These are phyloP conservation scores for Diplodia seriata DNA, from an alignment of 2,329 filamentous ascomycete species.

Conservation along the genomic window DNA sequence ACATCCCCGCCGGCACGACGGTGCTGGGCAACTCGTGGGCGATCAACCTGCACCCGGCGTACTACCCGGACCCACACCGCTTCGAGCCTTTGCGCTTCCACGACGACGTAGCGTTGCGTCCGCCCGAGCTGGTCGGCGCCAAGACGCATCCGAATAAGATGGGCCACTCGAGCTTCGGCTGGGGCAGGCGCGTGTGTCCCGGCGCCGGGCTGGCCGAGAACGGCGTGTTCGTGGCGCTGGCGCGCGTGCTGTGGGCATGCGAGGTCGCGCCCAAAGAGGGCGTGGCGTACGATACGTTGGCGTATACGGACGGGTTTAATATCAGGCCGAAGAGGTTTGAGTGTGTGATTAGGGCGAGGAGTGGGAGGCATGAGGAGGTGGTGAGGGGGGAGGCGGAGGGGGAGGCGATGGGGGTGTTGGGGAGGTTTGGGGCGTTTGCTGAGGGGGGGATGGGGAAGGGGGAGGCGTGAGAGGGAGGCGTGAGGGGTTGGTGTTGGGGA, in stretches of 20 bases:
- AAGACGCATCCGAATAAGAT: constrained; percentile 40
- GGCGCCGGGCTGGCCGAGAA: constrained; percentile 44
- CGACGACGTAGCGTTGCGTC: not conserved
- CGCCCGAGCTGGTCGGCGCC: not conserved
- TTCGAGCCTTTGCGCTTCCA: constrained; percentile 53
- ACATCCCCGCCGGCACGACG: constrained; percentile 58
- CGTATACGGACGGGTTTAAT: constrained; percentile 52
- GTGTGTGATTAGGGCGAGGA: constrained; percentile 45
- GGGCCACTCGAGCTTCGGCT: constrained; percentile 47
- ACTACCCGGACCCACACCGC: constrained; percentile 49
- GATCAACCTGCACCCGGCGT: constrained; percentile 52
- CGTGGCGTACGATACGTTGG: constrained; percentile 47
- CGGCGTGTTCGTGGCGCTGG: constrained; percentile 43
- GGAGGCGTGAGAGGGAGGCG: not conserved
- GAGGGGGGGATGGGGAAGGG: not conserved
- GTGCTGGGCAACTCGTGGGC: constrained; percentile 55
- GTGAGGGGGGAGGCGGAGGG: constrained; percentile 39
- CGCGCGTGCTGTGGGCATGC: constrained; percentile 47
- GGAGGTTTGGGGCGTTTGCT: constrained; percentile 19
- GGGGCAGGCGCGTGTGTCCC: constrained; percentile 45
- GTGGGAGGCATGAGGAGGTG: constrained; percentile 41
- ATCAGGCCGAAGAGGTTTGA: constrained; percentile 48
- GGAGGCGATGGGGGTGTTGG: constrained; percentile 26
- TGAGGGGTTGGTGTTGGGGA: not conserved
- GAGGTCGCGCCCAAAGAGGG: constrained; percentile 44